Percentiles rank a stretch among this genome's conserved stretches.
Conservation (phyloP, 2,329 filamentous ascomycete genomes). For the Scortechinia acanthostroma region DNA sequence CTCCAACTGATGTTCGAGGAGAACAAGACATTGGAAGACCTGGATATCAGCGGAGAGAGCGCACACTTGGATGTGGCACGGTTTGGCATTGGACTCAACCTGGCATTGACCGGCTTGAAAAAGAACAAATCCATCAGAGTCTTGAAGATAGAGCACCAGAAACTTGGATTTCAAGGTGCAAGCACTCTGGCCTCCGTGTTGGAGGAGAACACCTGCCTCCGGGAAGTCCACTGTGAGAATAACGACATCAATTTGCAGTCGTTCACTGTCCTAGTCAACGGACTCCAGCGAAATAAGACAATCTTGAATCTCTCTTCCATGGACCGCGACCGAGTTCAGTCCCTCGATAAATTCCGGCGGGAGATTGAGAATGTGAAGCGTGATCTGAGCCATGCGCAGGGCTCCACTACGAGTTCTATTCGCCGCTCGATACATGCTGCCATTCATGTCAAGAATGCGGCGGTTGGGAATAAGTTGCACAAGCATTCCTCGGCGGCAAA, state of each 20-base stretch:
- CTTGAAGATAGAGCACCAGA: constrained; percentile 61
- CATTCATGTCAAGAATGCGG: neutral
- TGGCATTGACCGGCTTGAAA: constrained; percentile 57
- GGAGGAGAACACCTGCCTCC: constrained; percentile 52
- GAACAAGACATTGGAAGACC: constrained; percentile 57
- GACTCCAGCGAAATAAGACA: constrained; percentile 57
- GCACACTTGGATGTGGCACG: constrained; percentile 65
- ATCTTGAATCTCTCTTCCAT: constrained; percentile 56
- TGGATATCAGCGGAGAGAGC: constrained; percentile 67
- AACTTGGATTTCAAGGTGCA: constrained; percentile 61
- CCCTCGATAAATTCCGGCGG: constrained; percentile 36
- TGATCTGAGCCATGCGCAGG: neutral
- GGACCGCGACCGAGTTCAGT: constrained; percentile 50
- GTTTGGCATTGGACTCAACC: constrained; percentile 62
- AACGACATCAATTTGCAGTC: constrained; percentile 68
- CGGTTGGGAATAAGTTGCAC: neutral
- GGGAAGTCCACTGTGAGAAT: constrained; percentile 64
- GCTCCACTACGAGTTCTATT: neutral
- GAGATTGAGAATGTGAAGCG: neutral
- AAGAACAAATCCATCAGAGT: constrained; percentile 53
- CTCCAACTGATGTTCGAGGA: constrained; percentile 58
- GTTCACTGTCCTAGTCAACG: constrained; percentile 63
- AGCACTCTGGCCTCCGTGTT: constrained; percentile 64
- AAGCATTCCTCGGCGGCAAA: neutral
- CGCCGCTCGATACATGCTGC: neutral